Percentiles rank a stretch among this genome's conserved stretches.
phyloP scores from a whole-genome alignment of 495 filamentous ascomycete species.

The Hyphodiscus hymeniophilus region DNA sequence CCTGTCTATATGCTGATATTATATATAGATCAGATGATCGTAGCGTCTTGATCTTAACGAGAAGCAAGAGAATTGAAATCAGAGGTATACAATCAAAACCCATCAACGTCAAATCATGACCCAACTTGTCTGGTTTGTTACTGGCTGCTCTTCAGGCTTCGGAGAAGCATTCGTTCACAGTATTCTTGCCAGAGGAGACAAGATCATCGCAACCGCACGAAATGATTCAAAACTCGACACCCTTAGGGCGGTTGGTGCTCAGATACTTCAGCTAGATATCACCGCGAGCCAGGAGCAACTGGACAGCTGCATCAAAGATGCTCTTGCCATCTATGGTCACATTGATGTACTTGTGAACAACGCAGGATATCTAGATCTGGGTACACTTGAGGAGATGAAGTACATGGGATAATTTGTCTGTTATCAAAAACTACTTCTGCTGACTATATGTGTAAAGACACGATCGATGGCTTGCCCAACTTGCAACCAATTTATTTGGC shows the following conservation, averaged over 20 bases:
- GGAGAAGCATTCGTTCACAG: slow-evolving; percentile 32
- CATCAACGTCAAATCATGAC: too few species aligned
- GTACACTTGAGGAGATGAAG: slow-evolving; percentile 33
- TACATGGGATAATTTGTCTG: slow-evolving; percentile 24
- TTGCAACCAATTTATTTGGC: slow-evolving; percentile 43
- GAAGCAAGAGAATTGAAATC: too few species aligned
- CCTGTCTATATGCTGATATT: too few species aligned
- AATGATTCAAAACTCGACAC: slow-evolving; percentile 16
- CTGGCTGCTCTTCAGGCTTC: slow-evolving; percentile 41
- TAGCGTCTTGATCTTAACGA: too few species aligned
- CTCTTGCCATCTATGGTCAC: slow-evolving; percentile 31
- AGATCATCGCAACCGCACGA: slow-evolving; percentile 47
- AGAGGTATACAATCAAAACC: too few species aligned
- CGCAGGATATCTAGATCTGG: slow-evolving; percentile 34
- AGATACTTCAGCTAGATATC: slow-evolving; percentile 35
- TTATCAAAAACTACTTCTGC: neutral
- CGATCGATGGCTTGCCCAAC: slow-evolving; percentile 26
- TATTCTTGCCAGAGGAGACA: slow-evolving; percentile 41
- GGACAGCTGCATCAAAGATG: slow-evolving; percentile 28
- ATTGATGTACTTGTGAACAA: slow-evolving; percentile 47
- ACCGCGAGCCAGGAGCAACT: slow-evolving; percentile 29
- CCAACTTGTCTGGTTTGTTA: slow-evolving; percentile 31
- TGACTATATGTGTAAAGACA: slow-evolving; percentile 10
- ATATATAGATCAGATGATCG: too few species aligned
- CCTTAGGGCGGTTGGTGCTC: slow-evolving; percentile 34